Evolutionary conservation across 306 rosid species (phyloP), one percentile per base, ranked within the genome.

Genomic region (Coriaria nepalensis): DNA sequence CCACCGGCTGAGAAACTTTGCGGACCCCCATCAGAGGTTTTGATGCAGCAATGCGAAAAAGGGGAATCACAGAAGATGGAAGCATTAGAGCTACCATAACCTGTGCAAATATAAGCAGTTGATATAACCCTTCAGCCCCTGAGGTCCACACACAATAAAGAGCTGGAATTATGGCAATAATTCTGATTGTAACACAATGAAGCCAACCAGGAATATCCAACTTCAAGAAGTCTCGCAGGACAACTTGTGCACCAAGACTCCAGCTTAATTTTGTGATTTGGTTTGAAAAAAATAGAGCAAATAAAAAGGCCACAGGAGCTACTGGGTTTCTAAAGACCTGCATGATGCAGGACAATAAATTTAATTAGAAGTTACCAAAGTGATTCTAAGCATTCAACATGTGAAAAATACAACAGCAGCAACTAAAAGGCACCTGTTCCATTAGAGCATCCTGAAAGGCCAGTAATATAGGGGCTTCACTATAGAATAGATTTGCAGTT

Each of bases 121-220:
- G 90, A 77, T 78, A 84, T 79, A 81, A 72, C 67, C 95, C 97
- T 68, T 90, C 97, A 44, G 94, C 80, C 59, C 95, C 97, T 6
- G 82, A 75, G 70, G 73, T 79, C 95, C 95, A 90, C 33, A 75
- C 97, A 54, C 86, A 90, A 50, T 77, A 84, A 43, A 90, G 74
- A 40, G 97, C 95, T 8, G 97, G 94, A 76, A 79, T 65, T 59
- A 81, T 68, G 13, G 94, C 80, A 71, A 84, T 56, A 58, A 84
- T 78, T 71, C 97, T 78, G 60, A 90, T 73, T 53, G 95, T 90
- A 11, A 71, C 80, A 65, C 82, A 90, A 61, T 90, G 95, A 63
- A 90, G 88, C 97, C 97, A 90, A 56, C 90, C 94, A 9, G 97
- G 97, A 63, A 84, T 80, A 45, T 90, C 87, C 48, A 90, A 54